Base-by-base conservation (phyloP, 768 basidiomycete genomes). In the Xerocomellus amylosporus region DNA sequence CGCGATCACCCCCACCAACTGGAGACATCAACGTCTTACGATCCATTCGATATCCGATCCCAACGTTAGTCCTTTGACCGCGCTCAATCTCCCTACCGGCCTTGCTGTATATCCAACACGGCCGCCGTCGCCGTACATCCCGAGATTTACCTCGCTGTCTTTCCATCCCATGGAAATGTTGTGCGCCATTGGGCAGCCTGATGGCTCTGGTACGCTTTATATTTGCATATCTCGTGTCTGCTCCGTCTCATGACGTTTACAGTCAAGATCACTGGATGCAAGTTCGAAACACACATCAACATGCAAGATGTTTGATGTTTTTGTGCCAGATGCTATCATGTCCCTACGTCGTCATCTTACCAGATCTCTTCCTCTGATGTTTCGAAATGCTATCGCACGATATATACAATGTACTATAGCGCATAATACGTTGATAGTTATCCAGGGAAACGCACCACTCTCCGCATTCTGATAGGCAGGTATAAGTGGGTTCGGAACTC, bases 161-260 rank as follows among this genome's bases (percentile, higher is more conserved):
- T 94, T 93, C 78, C 92, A 94, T 66, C 91, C 92, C 13, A 78
- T 83, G 57, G 89, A 94, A 69, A 93, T 93, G 92, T 68, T 93
- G 58, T 88, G 84, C 62, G 88, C 83, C 17, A 67, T 86, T 15
- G 90, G 90, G 9, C 80, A 81, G 41, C 79, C 86, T 46, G 90
- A 93, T 67, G 90, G 90, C 1, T 64, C 74, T 55, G 76, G 82
- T 83, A 62, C 55, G 78, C 59, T 20, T 49, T 51, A 12, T 5
- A 22, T 52, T 43, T 20, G 1, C 4, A 5, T 41, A 17, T 24
- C 44, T 39, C 26, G 8, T 10, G 42, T 42, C 31, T 26, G 10
- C 4, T 2, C 10, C 10, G 31, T 46, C 60, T 65, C 41, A 68
- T 24, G 20, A 8, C 0, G 13, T 39, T 36, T 10, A n/a, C 56